Evolutionary conservation across 371 early-diverging fungal genomes (phyloP), one percentile per base, ranked within the genome.

Genomic region (Mucor mucedo): DNA sequence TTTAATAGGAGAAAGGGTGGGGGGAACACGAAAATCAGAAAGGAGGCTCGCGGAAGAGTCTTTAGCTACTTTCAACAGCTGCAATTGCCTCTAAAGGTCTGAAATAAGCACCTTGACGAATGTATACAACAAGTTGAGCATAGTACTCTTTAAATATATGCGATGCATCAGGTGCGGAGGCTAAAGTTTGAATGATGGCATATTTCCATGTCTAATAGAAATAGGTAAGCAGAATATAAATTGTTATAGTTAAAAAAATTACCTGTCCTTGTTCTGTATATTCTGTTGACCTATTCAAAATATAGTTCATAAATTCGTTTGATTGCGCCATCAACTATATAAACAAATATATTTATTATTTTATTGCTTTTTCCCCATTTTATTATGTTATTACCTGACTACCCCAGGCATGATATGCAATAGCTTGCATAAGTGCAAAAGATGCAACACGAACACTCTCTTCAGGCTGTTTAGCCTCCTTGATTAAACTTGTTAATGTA

Each of bases 281-380:
- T 48, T 80, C 81, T 21, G 69, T 77, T 58, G 79, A 63, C 35
- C 83, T 64, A 61, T 83, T 76, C 55, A 83, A 49, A 55, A 83
- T 63, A 60, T 79, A 83, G 21, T 76, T 70, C 58, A 83, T 64
- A 56, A 81, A 75, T 53, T 72, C 73, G 28, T 44, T 65, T 30
- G 68, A 67, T 56, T 70, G 74, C 42, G 75, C 65, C 70, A 80
- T 73, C 14, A 47, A 57, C 76, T 78, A 62, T 33, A 56, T 45
- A 33, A 32, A 38, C 2, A 40, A n/a, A 29, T 56, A 50, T 29
- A 42, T 33, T 32, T 42, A 28, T 13, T 45, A 28, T 38, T n/a
- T 42, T 14, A 47, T 41, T 49, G n/a, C 21, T 21, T 21, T 21
- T 21, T 52, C 2, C 27, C n/a, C 16, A 48, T 6, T 21, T 21